Evolutionary conservation across 768 basidiomycete species (phyloP).

Genomic region (Hemileccinum impolitum): DNA sequence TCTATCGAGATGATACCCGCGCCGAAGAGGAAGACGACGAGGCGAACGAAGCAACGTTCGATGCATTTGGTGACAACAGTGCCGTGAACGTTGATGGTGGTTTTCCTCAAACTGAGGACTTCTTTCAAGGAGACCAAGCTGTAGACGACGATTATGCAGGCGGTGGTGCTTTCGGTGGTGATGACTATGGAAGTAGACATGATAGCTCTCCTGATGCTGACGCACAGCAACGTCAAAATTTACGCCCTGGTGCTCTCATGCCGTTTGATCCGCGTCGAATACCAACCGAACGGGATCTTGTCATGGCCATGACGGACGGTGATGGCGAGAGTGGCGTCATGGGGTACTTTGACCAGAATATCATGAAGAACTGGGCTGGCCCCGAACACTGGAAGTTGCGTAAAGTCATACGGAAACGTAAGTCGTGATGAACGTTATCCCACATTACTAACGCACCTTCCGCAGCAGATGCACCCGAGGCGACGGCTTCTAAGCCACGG

Average conservation of each 20-base stretch:
- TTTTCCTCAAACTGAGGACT: conserved; percentile 51
- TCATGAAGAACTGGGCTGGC: conserved; percentile 96
- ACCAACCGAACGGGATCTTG: conserved; percentile 73
- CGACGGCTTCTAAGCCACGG: conserved; percentile 48
- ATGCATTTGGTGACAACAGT: conserved; percentile 21
- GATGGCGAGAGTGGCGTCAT: conserved; percentile 57
- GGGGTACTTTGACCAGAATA: conserved; percentile 88
- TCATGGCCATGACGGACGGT: conserved; percentile 79
- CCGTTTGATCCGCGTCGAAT: conserved; percentile 85
- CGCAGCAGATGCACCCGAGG: conserved; percentile 49
- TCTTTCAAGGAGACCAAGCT: conserved; percentile 63
- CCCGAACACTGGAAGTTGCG: conserved; percentile 98
- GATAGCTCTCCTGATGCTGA: conserved; percentile 44
- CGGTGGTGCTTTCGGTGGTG: conserved; percentile 39
- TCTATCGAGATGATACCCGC: conserved; percentile 53
- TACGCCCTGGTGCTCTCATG: conserved; percentile 48
- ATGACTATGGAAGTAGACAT: conserved; percentile 38
- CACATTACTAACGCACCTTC: conserved; percentile 1
- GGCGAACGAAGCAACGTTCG: conserved; percentile 22
- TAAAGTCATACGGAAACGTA: conserved; percentile 75
- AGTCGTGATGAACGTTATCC: conserved; percentile 23
- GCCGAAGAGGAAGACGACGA: conserved; percentile 36
- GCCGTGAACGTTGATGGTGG: conserved; percentile 42
- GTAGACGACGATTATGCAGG: conserved; percentile 45
- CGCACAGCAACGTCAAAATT: conserved; percentile 38